Conservation (phyloP, 164 flowering plant genomes). For the Pachysandra terminalis region DNA sequence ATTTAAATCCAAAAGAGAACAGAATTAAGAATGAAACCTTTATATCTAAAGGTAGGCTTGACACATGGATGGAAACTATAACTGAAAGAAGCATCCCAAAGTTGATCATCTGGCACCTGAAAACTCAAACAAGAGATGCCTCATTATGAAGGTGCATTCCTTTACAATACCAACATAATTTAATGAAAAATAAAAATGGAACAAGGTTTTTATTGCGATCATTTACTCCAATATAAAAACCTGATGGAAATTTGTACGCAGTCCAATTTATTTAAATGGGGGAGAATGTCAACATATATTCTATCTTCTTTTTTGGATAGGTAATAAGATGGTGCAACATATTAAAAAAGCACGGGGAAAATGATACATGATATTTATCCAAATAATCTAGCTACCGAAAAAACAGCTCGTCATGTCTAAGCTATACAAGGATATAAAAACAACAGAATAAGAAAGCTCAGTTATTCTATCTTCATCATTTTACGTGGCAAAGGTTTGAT, state of each 20-base stretch:
- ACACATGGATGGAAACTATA: slow-evolving; percentile 61
- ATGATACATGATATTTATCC: too few relatives aligned
- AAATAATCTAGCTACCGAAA: too few relatives aligned
- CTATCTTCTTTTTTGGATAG: not conserved
- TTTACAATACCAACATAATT: too few relatives aligned
- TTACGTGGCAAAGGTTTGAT: too few relatives aligned
- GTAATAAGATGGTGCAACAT: too few relatives aligned
- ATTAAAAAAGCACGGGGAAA: too few relatives aligned
- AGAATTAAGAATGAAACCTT: slow-evolving; percentile 37
- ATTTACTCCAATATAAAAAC: not conserved
- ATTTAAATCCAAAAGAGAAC: not conserved
- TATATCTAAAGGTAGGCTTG: slow-evolving; percentile 59
- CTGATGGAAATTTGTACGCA: not conserved
- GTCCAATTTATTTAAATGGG: not conserved
- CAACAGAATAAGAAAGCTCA: too few relatives aligned
- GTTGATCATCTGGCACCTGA: slow-evolving; percentile 41
- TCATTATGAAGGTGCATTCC: not conserved
- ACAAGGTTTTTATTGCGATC: not conserved
- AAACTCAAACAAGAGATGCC: slow-evolving; percentile 4
- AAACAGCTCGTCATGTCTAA: too few relatives aligned
- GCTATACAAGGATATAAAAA: too few relatives aligned
- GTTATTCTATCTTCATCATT: too few relatives aligned
- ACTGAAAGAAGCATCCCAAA: slow-evolving; percentile 63
- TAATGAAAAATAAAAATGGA: too few relatives aligned
- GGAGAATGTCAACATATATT: not conserved